phyloP scores from a whole-genome alignment of 2,329 filamentous ascomycete genomes.

The Dothistroma septosporum region DNA sequence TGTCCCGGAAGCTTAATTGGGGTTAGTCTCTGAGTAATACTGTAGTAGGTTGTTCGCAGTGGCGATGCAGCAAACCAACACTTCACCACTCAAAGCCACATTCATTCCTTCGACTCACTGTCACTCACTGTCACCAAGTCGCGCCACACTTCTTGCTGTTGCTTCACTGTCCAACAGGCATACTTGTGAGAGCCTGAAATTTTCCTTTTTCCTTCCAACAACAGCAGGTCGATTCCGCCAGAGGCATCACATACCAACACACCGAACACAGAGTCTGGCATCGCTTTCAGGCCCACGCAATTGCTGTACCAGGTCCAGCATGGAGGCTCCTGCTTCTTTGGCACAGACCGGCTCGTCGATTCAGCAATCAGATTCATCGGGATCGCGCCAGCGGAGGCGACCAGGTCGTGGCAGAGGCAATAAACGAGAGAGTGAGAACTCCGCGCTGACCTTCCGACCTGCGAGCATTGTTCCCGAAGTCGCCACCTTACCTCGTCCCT shows the following conservation, averaged over 20 bases:
- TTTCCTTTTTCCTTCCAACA: slow-evolving; percentile 6
- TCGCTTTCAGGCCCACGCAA: background rate
- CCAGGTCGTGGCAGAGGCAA: slow-evolving; percentile 29
- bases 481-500: slow-evolving; percentile 9
- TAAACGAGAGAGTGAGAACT: slow-evolving; percentile 23
- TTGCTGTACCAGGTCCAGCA: background rate
- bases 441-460: slow-evolving; percentile 31
- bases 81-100: background rate
- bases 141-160: slow-evolving; percentile 2
- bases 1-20: background rate
- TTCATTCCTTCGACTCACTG: slow-evolving; percentile 1
- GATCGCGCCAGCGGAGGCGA: slow-evolving; percentile 15
- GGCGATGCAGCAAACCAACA: background rate
- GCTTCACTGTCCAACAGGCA: slow-evolving; percentile 18
- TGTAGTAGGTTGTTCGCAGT: background rate
- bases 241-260: background rate
- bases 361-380: slow-evolving; percentile 6
- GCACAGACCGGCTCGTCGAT: slow-evolving; percentile 7
- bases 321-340: slow-evolving; percentile 8
- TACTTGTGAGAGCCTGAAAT: slow-evolving; percentile 18
- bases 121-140: slow-evolving; percentile 7
- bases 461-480: slow-evolving; percentile 31
- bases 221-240: background rate
- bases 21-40: background rate
- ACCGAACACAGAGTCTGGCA: background rate